Conservation (phyloP, 2,329 filamentous ascomycete genomes). For the Dactylellina leptospora region DNA sequence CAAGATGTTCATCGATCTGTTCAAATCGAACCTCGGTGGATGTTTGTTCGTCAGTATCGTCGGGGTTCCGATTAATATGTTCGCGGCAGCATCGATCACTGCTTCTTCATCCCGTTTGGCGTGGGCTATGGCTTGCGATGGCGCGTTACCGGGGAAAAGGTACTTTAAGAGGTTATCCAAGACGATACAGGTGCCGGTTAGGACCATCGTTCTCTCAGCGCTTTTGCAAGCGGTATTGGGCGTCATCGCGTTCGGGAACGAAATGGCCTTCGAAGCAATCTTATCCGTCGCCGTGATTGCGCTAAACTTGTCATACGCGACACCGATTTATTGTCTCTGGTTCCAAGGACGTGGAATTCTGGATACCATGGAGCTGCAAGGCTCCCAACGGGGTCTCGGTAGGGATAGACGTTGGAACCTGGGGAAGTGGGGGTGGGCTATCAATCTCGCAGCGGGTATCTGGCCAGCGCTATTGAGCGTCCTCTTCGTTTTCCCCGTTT, state of each 20-base stretch:
- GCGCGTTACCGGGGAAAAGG: conserved; percentile 36
- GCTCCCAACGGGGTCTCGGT: conserved; percentile 31
- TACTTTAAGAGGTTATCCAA: conserved; percentile 43
- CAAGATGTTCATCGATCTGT: conserved; percentile 51
- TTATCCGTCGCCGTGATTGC: conserved; percentile 47
- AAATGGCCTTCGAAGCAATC: conserved; percentile 52
- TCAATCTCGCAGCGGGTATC: conserved; percentile 44
- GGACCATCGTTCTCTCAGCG: conserved; percentile 47
- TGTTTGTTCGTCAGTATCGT: conserved; percentile 47
- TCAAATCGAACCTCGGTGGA: conserved; percentile 44
- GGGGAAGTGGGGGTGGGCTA: conserved; percentile 43
- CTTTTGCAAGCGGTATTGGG: conserved; percentile 39
- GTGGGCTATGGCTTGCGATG: conserved; percentile 52
- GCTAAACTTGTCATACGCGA: conserved; percentile 48
- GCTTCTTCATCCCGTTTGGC: conserved; percentile 49
- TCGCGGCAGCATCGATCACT: conserved; percentile 48
- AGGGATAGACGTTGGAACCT: conserved; percentile 46
- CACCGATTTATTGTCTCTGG: conserved; percentile 46
- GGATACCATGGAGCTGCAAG: conserved; percentile 34
- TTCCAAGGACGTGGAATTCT: conserved; percentile 37
- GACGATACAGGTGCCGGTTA: conserved; percentile 29
- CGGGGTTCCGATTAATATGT: conserved; percentile 52
- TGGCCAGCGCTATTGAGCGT: conserved; percentile 47
- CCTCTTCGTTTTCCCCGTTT: conserved; percentile 47
- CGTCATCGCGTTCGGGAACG: conserved; percentile 47